Evolutionary conservation across 2,329 filamentous ascomycete genomes (phyloP).

Genomic region (Ceratocystis harringtonii): DNA sequence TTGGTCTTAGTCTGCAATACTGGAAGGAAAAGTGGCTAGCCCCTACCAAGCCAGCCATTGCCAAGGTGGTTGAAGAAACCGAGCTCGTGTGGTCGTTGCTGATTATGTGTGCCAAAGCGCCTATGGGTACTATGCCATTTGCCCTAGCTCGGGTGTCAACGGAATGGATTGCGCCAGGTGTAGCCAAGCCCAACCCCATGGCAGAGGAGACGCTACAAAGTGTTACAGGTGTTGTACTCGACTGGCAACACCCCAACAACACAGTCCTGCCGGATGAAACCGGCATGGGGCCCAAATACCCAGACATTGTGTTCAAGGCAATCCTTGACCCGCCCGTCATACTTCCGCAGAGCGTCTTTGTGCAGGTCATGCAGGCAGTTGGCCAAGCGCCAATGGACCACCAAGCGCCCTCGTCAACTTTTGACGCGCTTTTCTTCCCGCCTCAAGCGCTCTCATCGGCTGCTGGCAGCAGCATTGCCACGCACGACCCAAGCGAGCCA

Average conservation of each 20-base stretch:
- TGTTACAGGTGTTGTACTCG: slow-evolving; percentile 32
- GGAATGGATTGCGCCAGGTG: slow-evolving; percentile 53
- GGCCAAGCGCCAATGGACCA: slow-evolving; percentile 31
- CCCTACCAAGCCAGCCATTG: slow-evolving; percentile 25
- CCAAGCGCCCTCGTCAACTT: slow-evolving; percentile 33
- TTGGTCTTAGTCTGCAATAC: slow-evolving; percentile 62
- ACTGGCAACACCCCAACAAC: slow-evolving; percentile 60
- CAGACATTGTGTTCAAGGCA: slow-evolving; percentile 60
- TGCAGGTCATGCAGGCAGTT: slow-evolving; percentile 39
- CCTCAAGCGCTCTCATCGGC: slow-evolving; percentile 24
- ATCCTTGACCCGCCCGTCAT: slow-evolving; percentile 60
- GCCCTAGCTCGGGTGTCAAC: slow-evolving; percentile 44
- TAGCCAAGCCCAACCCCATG: slow-evolving; percentile 42
- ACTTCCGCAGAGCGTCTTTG: slow-evolving; percentile 49
- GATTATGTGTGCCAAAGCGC: slow-evolving; percentile 47
- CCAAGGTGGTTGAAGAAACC: slow-evolving; percentile 26
- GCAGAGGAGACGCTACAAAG: slow-evolving; percentile 29
- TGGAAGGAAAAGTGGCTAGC: slow-evolving; percentile 52
- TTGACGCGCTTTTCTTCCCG: slow-evolving; percentile 45
- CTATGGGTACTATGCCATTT: slow-evolving; percentile 29
- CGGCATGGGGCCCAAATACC: slow-evolving; percentile 42
- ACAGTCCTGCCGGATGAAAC: slow-evolving; percentile 36
- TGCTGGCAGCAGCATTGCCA: slow-evolving; percentile 23
- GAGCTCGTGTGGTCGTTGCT: slow-evolving; percentile 50
- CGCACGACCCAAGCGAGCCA: slow-evolving; percentile 41